Base-by-base conservation (phyloP, 257 asterid species). In the Rehmannia glutinosa region DNA sequence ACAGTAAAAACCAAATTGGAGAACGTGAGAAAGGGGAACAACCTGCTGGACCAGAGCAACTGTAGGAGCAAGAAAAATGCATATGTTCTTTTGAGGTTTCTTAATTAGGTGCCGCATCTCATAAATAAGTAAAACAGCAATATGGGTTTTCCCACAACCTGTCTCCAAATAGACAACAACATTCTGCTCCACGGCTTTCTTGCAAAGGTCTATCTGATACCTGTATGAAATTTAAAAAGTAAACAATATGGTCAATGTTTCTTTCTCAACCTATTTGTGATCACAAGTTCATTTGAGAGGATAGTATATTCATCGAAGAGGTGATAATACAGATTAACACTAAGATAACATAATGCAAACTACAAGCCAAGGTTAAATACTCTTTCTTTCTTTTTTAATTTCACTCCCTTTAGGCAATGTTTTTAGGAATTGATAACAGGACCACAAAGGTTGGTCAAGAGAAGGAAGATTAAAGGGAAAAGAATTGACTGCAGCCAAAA, bases 41-140 rank as follows among this genome's bases (percentile, higher is more conserved):
- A 93, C 99, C 99, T 94, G 99, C 72, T 91, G 84, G 67, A 87
- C 99, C 80, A 94, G 70, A 74, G 97, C 96, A 71, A 91, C 97
- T 4, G 96, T 80, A 17, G 97, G 97, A 55, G 99, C 99, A 73
- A 94, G 96, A 78, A 94, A 94, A 66, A 94, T 62, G 79, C 97
- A 94, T 62, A 85, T 71, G 72, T 77, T 76, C 83, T 88, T 91
- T 75, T 88, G 93, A 73, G 99, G 97, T 77, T 85, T 91, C 83
- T 76, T 83, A 61, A 94, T 88, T 43, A 87, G 82, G 82, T 85
- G 90, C 1, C 91, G 75, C 99, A 94, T 94, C 85, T 91, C 99
- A 63, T 88, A 80, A 16, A 94, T 94, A 72, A 94, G 91, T 81
- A 94, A 83, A 64, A 77, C 80, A 23, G 99, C 99, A 62, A 94